Evolutionary conservation across 139 green algal genomes (phyloP).

Genomic region (Haematococcus sp.): DNA sequence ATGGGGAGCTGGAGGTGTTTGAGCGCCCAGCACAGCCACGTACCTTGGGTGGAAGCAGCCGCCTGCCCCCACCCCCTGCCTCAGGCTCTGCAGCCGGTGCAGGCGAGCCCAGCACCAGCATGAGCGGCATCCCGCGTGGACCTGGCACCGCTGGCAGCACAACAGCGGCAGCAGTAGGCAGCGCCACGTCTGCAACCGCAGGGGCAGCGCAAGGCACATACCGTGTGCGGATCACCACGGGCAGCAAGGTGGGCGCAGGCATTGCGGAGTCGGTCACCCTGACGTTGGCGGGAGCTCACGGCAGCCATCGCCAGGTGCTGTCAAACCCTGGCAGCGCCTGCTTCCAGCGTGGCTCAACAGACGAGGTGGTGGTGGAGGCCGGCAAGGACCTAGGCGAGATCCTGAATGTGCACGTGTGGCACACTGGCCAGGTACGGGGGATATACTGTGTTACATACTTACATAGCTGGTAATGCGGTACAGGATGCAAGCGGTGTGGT

Average conservation of each 20-base stretch:
- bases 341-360: slow-evolving; percentile 5
- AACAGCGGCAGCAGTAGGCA: no score
- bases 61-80: no score
- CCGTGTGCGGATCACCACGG: slow-evolving; percentile 4
- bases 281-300: background rate
- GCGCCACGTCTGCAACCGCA: background rate
- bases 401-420: slow-evolving; percentile 24
- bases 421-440: slow-evolving; percentile 21
- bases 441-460: no score
- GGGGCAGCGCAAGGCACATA: background rate
- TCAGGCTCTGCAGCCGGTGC: no score
- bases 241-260: slow-evolving; percentile 4
- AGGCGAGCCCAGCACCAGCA: no score
- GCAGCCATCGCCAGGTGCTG: background rate
- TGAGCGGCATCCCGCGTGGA: no score
- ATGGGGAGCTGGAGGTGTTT: no score
- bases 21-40: no score
- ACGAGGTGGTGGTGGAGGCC: slow-evolving; percentile 27
- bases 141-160: no score
- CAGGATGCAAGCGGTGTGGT: no score
- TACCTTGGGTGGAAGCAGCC: no score
- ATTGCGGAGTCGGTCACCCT: background rate
- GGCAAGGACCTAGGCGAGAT: slow-evolving; percentile 28
- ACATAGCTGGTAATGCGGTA: no score
- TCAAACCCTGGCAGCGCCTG: background rate